Base-by-base conservation (phyloP, 164 flowering plant genomes). In the Sedum album region DNA sequence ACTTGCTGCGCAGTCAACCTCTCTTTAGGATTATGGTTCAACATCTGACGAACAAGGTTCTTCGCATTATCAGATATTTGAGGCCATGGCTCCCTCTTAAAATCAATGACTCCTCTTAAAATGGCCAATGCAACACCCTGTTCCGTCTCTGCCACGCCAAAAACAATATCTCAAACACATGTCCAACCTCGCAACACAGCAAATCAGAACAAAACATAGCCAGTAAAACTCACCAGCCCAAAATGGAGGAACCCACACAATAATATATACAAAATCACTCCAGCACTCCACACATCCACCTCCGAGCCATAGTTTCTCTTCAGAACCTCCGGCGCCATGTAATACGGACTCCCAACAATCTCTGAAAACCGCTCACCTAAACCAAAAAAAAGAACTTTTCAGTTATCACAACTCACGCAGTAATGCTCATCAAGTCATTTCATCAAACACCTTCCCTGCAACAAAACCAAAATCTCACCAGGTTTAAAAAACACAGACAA, bases 41-140 rank as follows among this genome's bases (percentile, higher is more conserved):
- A 76, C 99, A 95, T 92, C 82, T 86, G 90, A 71, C 83, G 76
- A 57, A 95, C 96, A 71, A 95, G 94, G 76, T 87, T 86, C 79
- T 86, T 92, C 0, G 97, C 97, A 78, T 83, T 78, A 9, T 95
- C 96, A 15, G 99, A 88, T 48, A 95, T 82, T 72, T 81, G 86
- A 48, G 99, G 96, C 99, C 99, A 95, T 6, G 99, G 99, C 73
- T 95, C 97, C 80, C 97, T 87, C 85, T 95, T 90, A 70, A 95
- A 95, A 82, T 95, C 99, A 68, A 92, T 72, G 28, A 68, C 76
- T 15, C 97, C 93, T 46, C 91, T 78, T 68, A 95, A 77, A 73
- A 95, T 95, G 26, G 97, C 94, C 71, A 90, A 80, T 57, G 99
- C 99, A 72, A 95, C 97, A 71, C 97, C 97, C 69, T 90, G 97